Base-by-base conservation (phyloP, 768 basidiomycete genomes). In the Sarcodon aspratus region DNA sequence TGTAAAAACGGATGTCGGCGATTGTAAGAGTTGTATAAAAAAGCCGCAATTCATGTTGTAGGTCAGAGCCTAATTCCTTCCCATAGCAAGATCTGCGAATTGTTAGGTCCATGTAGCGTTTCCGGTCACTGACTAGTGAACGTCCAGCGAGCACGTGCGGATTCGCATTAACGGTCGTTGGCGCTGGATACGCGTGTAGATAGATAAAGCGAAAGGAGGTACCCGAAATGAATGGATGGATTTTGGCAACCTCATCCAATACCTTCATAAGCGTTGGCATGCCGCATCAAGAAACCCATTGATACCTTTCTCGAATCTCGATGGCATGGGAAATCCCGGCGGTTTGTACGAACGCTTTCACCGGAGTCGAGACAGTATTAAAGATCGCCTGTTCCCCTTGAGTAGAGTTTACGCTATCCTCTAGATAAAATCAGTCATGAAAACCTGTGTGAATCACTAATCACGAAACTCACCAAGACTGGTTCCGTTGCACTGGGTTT, bases 81-180 rank as follows among this genome's bases (percentile, higher is more conserved):
- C 51, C 8, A 52, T 42, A 53, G 27, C 50, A 50, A 9, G 48
- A 52, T 7, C 59, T 55, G 1, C 63, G 60, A 15, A 59, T 57
- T 36, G 58, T 57, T 15, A 63, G 57, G 33, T 62, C 55, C 31
- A 67, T 49, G 48, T 64, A 64, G 4, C 52, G 52, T 13, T 56
- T 54, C n/a, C 64, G 54, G 11, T 52, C 52, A n/a, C 58, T 56
- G 2, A 60, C 54, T n/a, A n/a, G n/a, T 67, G 45, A 61, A 68
- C 7, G 46, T 54, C 67, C 67, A 70, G 7, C 64, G 49, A 0
- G 65, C 59, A 3, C 56, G 52, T 17, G 60, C 34, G 43, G 53
- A n/a, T n/a, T n/a, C n/a, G n/a, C n/a, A n/a, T n/a, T n/a, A n/a
- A n/a, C n/a, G n/a, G n/a, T n/a, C n/a, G n/a, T n/a, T n/a, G n/a